Conservation (phyloP, 2,329 filamentous ascomycete species). For the Pseudopyricularia javanii region DNA sequence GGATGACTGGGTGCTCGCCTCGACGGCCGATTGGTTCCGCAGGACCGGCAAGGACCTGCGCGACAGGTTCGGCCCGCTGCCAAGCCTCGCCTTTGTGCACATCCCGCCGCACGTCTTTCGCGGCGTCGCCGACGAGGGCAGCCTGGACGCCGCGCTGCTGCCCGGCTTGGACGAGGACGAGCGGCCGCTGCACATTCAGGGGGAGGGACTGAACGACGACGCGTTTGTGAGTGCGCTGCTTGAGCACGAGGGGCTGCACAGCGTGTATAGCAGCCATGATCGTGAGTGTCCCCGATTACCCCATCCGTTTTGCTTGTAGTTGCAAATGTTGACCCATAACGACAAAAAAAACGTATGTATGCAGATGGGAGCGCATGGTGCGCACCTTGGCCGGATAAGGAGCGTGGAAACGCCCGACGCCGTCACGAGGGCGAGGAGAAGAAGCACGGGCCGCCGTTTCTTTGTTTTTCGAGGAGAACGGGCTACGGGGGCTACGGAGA, state of each 20-base stretch:
- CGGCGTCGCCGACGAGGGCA: constrained; percentile 21
- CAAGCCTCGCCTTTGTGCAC: constrained; percentile 35
- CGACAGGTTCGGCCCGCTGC: constrained; percentile 20
- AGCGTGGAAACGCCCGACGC: constrained; percentile 22
- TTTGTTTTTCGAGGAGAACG: constrained; percentile 30
- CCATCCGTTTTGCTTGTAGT: background rate
- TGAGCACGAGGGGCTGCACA: constrained; percentile 31
- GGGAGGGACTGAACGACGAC: constrained; percentile 24
- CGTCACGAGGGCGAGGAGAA: constrained; percentile 15
- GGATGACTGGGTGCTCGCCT: constrained; percentile 31
- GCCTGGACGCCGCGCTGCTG: constrained; percentile 20
- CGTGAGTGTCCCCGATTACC: constrained; percentile 10
- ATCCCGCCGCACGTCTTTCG: constrained; percentile 31
- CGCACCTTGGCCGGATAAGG: constrained; percentile 13
- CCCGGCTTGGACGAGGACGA: constrained; percentile 15
- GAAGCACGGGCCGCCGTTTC: constrained; percentile 16
- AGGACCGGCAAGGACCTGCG: constrained; percentile 17
- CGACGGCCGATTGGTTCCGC: constrained; percentile 32
- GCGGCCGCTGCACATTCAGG: constrained; percentile 16
- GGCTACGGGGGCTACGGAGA: constrained; percentile 8
- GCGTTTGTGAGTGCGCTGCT: constrained; percentile 39
- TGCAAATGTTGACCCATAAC: background rate
- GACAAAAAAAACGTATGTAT: background rate
- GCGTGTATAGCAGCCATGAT: constrained; percentile 43
- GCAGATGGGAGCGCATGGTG: constrained; percentile 33